Conservation (phyloP, 2,329 filamentous ascomycete species). For the Zalaria obscura region DNA sequence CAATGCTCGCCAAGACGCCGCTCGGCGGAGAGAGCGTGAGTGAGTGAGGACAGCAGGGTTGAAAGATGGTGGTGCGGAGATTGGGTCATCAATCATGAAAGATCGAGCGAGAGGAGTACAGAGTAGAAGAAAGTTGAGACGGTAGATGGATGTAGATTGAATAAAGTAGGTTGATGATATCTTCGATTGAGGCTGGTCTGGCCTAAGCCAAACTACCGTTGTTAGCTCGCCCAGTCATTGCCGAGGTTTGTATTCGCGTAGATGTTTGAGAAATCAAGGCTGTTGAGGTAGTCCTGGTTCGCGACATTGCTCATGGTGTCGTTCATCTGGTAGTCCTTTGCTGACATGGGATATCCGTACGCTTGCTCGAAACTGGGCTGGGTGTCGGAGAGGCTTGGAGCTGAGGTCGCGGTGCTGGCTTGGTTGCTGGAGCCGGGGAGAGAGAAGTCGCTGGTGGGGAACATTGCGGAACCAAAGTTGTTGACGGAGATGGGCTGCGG, state of each 20-base stretch:
- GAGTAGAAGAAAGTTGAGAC: too few species aligned
- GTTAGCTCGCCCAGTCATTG: slow-evolving; percentile 8
- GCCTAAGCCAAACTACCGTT: slow-evolving; percentile 1
- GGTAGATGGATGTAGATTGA: too few species aligned
- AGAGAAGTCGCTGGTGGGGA: not conserved
- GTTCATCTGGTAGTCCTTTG: slow-evolving; percentile 15
- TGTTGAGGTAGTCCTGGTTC: slow-evolving; percentile 13
- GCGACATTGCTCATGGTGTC: slow-evolving; percentile 18
- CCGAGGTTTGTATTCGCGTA: slow-evolving; percentile 9
- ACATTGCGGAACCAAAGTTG: not conserved
- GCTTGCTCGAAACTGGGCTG: slow-evolving; percentile 9
- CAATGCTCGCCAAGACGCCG: too few species aligned
- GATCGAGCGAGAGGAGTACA: too few species aligned
- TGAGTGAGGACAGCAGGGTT: too few species aligned
- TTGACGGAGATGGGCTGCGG: not conserved
- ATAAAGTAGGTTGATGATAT: too few species aligned
- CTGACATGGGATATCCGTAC: slow-evolving; percentile 2
- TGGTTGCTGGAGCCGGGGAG: not conserved
- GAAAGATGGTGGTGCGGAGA: too few species aligned
- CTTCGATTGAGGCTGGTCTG: too few species aligned
- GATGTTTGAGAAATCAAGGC: slow-evolving; percentile 15
- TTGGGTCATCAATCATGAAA: too few species aligned
- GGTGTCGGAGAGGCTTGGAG: slow-evolving; percentile 9
- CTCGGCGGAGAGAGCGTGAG: too few species aligned
- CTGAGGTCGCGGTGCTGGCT: slow-evolving; percentile 4